Evolutionary conservation across 305 asterid genomes (phyloP).

Genomic region (Plantago rigida): DNA sequence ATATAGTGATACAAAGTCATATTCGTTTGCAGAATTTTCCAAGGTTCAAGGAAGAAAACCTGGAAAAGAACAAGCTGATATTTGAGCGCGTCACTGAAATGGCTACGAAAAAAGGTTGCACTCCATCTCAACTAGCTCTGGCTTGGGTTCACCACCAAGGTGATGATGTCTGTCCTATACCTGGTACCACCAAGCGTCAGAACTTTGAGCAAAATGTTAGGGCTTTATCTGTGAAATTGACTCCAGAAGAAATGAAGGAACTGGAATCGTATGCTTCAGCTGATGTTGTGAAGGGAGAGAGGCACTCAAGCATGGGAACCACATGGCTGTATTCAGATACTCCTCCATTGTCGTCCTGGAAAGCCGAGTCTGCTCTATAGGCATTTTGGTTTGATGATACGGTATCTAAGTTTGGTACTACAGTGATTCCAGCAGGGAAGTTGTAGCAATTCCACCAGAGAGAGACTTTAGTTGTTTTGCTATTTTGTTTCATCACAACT

Average conservation of each 20-base stretch:
- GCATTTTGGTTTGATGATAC: constrained; percentile 7
- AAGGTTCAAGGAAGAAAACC: constrained; percentile 44
- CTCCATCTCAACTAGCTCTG: constrained; percentile 39
- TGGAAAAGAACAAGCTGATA: constrained; percentile 34
- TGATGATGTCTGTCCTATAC: constrained; percentile 38
- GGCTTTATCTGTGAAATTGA: constrained; percentile 29
- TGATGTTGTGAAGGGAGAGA: constrained; percentile 35
- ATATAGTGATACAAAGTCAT: constrained; percentile 1
- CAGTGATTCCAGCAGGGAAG: too few species aligned
- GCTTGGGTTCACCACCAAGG: constrained; percentile 45
- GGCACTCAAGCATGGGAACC: constrained; percentile 15
- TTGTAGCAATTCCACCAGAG: not conserved
- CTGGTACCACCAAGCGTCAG: constrained; percentile 40
- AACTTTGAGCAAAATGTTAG: constrained; percentile 34
- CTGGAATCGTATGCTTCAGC: constrained; percentile 31
- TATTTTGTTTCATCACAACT: not conserved
- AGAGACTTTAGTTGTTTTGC: not conserved
- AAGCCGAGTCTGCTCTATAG: constrained; percentile 32
- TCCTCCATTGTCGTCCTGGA: constrained; percentile 37
- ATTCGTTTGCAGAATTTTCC: constrained; percentile 38
- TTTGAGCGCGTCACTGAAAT: constrained; percentile 29
- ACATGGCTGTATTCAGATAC: constrained; percentile 36
- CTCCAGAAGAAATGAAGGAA: constrained; percentile 33
- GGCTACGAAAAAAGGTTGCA: constrained; percentile 36
- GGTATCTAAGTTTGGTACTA: too few species aligned